Percentiles rank a stretch among this genome's conserved stretches.
phyloP scores from a whole-genome alignment of 371 early-diverging fungal species.

The Mucor velutinosus region DNA sequence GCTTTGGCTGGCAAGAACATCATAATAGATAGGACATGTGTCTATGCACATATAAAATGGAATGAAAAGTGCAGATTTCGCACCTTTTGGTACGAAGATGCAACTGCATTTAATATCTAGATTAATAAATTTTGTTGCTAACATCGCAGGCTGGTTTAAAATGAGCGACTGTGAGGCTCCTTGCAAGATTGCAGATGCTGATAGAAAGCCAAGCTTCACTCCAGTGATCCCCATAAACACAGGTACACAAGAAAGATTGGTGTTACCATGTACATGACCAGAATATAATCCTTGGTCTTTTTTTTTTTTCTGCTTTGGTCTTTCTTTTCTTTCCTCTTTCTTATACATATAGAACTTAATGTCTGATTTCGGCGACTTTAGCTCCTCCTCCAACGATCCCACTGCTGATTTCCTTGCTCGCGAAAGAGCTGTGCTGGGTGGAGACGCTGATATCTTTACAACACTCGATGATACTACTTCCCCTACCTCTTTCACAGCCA shows the following conservation, averaged over 20 bases:
- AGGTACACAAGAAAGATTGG: neutral
- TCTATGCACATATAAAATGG: no score
- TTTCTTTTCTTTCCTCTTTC: neutral
- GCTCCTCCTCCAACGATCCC: conserved; percentile 62
- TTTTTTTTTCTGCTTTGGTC: neutral
- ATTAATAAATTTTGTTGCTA: no score
- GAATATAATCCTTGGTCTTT: neutral
- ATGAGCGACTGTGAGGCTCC: no score
- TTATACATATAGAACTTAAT: conserved; percentile 20
- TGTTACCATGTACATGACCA: neutral
- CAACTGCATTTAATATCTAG: no score
- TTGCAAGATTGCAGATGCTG: no score
- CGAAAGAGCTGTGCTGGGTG: conserved; percentile 84
- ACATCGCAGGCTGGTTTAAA: no score
- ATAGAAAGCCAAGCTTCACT: no score
- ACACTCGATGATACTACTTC: neutral
- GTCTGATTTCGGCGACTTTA: conserved; percentile 60
- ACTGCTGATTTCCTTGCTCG: conserved; percentile 92
- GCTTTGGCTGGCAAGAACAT: no score
- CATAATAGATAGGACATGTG: no score
- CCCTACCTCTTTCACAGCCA: neutral
- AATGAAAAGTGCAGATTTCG: no score
- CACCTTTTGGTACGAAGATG: no score
- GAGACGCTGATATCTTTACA: conserved; percentile 69
- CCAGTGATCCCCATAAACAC: neutral